Evolutionary conservation across 805 yeast species (phyloP), one percentile per base, ranked within the genome.

Genomic region (Spathaspora girioi): DNA sequence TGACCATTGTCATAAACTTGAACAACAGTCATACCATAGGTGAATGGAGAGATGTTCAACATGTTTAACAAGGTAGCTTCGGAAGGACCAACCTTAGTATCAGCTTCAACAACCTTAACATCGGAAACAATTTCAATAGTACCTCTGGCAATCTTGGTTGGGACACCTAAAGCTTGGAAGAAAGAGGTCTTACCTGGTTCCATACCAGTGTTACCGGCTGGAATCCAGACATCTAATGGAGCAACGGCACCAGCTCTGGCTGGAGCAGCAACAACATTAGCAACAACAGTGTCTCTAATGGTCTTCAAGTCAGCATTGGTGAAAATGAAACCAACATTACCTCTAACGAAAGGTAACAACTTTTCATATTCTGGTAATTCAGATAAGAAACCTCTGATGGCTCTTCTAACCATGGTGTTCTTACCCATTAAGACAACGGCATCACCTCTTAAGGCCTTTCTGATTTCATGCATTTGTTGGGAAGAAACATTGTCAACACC

Each of bases 81-180:
- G 68, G 99, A 94, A 70, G 93, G 96, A 83, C 99, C 99, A 71
- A 94, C 99, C 80, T 81, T 89, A 74, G 72, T 71, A 70, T 89
- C 89, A 59, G 86, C 85, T 60, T 80, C 84, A 71, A 92, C 96
- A 75, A 94, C 97, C 83, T 89, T 89, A 71, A 94, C 96, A 74
- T 94, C 99, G 68, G 87, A 79, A 77, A 90, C 91, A 80, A 94
- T 94, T 83, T 94, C 99, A 86, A 94, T 94, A 81, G 97, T 91
- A 94, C 99, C 99, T 89, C 99, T 92, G 80, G 97, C 94, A 91
- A 94, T 94, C 96, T 94, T 94, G 89, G 99, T 94, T 86, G 99
- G 99, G 71, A 94, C 97, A 89, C 98, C 98, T 71, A 94, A 86
- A 75, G 99, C 99, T 86, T 94, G 99, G 98, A 94, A 94, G 96